These are phyloP conservation scores for Trichoderma atrobrunneum DNA, from an alignment of 2,329 filamentous ascomycete species.

Conservation along the genomic window DNA sequence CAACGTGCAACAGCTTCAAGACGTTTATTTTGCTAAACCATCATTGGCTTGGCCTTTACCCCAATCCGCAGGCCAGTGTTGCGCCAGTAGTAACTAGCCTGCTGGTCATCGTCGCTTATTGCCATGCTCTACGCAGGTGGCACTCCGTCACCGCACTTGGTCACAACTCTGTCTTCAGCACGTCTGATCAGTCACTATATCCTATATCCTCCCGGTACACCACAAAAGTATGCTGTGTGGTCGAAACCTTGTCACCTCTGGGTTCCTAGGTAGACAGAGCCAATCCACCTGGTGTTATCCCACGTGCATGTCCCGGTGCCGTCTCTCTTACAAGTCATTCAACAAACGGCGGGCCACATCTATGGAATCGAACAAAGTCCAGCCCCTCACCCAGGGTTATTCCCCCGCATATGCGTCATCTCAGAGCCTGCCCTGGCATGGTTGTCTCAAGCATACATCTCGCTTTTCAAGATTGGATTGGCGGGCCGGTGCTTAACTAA, in stretches of 20 bases:
- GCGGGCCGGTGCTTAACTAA: not conserved
- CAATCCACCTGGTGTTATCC: not conserved
- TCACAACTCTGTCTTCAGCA: not conserved
- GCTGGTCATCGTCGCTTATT: not conserved
- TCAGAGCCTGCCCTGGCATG: not conserved
- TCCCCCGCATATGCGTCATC: constrained; percentile 6
- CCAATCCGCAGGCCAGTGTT: not conserved
- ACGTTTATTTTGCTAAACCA: not conserved
- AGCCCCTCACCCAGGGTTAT: not conserved
- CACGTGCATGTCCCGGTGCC: not conserved
- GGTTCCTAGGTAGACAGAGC: not conserved
- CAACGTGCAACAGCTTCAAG: not conserved
- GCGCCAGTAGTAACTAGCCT: not conserved
- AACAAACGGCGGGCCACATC: not conserved
- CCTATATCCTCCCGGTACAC: not conserved
- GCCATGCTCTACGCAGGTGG: not conserved
- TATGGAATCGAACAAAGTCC: not conserved
- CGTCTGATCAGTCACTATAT: not conserved
- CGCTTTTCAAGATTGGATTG: not conserved
- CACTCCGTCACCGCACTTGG: not conserved
- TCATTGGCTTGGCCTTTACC: not conserved
- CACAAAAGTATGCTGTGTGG: not conserved
- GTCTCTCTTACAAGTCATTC: not conserved
- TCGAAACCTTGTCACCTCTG: not conserved
- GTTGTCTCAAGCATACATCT: not conserved